Evolutionary conservation across 2,329 filamentous ascomycete genomes (phyloP), one percentile per base, ranked within the genome.

Genomic region (Apiospora arundinis): DNA sequence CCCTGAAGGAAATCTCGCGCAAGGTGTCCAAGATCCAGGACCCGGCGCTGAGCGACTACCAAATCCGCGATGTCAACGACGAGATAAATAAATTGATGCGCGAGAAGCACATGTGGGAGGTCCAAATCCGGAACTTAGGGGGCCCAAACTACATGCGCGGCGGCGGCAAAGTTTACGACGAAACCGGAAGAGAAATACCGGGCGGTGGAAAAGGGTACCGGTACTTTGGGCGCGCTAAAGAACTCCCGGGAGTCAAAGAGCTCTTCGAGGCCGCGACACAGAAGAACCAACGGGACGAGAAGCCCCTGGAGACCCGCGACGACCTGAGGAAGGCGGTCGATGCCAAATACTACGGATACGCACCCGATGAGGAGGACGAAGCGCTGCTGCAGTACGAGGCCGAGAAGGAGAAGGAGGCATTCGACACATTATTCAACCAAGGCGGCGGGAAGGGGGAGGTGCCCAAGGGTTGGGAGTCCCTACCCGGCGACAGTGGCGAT

Each of bases 51-150:
- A 94, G 91, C 83, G 96, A 99, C 87, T 98, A 93, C 85, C 96
- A 98, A 86, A 94, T 99, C 82, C 92, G 96, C 79, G 96, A 99
- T 83, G 87, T 99, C 80, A 99, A 99, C 85, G 96, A 99, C 82
- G 96, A 99, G 84, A 97, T 99, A 87, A 99, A 99, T 87, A 97
- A 97, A 85, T 89, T 97, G 74, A 98, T 99, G 94, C 92, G 95
- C 74, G 96, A 99, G 86, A 99, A 99, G 84, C 95, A 97, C 88
- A 95, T 97, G 89, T 99, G 96, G 96, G 96, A 99, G 86, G 90
- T 96, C 77, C 95, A 98, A 83, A 98, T 99, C 76, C 90, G 95
- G 72, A 97, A 97, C 78, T 82, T 98, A 32, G 96, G 96, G n/a
- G 96, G 96, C 2, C 96, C 96, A 42, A 98, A 98, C 83, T 99